Base-by-base conservation (phyloP, 139 green algal genomes). In the Raphidocelis subcapitata region DNA sequence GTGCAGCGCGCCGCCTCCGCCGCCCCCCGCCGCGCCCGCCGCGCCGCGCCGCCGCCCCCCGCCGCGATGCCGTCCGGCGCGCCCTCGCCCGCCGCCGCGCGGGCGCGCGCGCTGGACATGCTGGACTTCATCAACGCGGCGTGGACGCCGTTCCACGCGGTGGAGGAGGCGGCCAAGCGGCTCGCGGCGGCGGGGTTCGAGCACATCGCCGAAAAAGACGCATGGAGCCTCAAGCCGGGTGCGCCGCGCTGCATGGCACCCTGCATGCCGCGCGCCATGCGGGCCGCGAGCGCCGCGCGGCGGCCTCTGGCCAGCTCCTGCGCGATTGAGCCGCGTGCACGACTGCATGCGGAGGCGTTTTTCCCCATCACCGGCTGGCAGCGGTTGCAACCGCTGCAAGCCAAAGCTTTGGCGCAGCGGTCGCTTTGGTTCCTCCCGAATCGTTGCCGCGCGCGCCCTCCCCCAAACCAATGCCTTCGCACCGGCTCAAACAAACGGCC, bases 91-190 rank as follows among this genome's bases (percentile, higher is more conserved):
- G 54, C 54, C 54, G 54, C 10, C 24, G 23, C 54, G 10, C 10
- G 15, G 24, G 54, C 54, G 24, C 54, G 54, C 15, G 54, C 54
- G 10, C 54, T 61, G 12, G 75, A 81, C 29, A 68, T 88, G 68
- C 68, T 95, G 2, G 60, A 82, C 0, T 95, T 92, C 66, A 90
- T 93, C 59, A 93, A 95, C 59, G 67, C 87, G 3, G 69, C 84
- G 1, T 93, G 88, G 86, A 94, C 89, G 3, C 88, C 82, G 0
- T 96, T 84, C 70, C 91, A 96, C 70, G 91, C 88, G 1, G 89
- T 94, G 12, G 86, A 91, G 59, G 88, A 94, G 67, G 86, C 87
- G 0, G 82, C 74, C 61, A 75, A 65, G 44, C 73, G 81, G 0
- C 76, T 97, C 41, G 15, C 79, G 32, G 79, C 80, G 0, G 88